A percentile compares a stretch with the other conserved stretches of the same genome.
phyloP scores from a whole-genome alignment of 192 early-diverging fungal species.

The Chytriomyces hyalinus region DNA sequence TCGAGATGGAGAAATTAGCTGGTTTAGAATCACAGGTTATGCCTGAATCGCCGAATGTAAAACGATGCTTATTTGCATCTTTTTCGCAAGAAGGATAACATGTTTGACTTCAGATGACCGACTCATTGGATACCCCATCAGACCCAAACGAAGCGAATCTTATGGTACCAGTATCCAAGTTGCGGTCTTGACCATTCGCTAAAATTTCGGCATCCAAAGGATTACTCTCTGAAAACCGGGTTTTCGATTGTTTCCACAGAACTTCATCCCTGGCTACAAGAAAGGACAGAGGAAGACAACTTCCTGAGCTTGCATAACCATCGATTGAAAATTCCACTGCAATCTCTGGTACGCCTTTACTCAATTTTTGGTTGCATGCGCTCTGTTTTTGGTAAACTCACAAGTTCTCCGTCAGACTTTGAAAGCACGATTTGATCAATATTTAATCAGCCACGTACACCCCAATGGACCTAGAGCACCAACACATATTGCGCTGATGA shows the following conservation, averaged over 20 bases:
- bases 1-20: no score
- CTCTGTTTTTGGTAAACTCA: neutral
- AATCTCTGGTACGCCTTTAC: neutral
- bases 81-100: no score
- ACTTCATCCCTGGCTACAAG: conserved; percentile 20
- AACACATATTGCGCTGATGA: conserved; percentile 29
- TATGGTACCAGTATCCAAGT: no score
- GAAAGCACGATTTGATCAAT: conserved; percentile 18
- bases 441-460: conserved; percentile 7
- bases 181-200: no score
- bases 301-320: neutral
- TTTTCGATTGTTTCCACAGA: neutral
- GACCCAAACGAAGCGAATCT: no score
- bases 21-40: no score
- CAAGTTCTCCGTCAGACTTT: neutral
- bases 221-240: conserved; percentile 16
- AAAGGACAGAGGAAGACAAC: conserved; percentile 21
- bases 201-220: neutral
- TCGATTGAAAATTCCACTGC: neutral
- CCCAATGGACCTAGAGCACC: conserved; percentile 27
- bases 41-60: no score
- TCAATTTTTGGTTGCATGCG: neutral
- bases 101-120: no score
- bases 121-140: no score
- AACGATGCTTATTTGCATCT: no score